phyloP scores from a whole-genome alignment of 768 basidiomycete species.

The Mycena polygramma region DNA sequence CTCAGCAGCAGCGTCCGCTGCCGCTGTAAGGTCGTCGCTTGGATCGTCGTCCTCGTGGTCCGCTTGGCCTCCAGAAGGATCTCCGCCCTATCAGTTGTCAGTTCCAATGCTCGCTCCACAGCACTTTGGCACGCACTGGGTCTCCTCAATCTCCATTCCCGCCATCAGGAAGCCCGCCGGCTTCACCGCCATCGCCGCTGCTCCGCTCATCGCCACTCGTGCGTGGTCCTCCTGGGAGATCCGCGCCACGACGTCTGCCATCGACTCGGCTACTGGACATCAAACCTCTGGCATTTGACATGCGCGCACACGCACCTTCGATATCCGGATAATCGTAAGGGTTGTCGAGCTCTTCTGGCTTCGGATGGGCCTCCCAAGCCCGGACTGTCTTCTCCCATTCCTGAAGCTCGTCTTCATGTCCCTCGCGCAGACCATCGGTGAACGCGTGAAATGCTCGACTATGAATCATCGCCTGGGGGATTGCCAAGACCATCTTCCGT shows the following conservation, averaged over 20 bases:
- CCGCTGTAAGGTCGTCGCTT: not conserved
- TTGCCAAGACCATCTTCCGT: not conserved
- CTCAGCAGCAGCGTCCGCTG: not conserved
- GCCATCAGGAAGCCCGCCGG: not conserved
- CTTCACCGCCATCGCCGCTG: not conserved
- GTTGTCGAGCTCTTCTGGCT: too few species aligned
- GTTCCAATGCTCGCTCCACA: not conserved
- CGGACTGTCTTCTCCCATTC: not conserved
- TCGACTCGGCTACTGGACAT: not conserved
- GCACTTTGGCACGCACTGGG: not conserved
- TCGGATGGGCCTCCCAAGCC: not conserved
- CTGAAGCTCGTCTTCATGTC: not conserved
- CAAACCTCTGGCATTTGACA: accelerated
- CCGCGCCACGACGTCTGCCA: not conserved
- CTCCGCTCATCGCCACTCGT: not conserved
- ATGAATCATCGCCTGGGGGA: not conserved
- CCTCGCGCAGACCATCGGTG: not conserved
- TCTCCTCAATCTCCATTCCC: not conserved
- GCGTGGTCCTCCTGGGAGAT: not conserved
- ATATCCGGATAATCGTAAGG: constrained; percentile 1
- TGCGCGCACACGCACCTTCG: constrained; percentile 3
- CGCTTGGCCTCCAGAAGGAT: not conserved
- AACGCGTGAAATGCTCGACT: not conserved
- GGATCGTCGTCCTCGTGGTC: not conserved
- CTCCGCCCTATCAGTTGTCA: not conserved